phyloP scores from a whole-genome alignment of 1,284 basidiomycete genomes.

The Malassezia brasiliensis region DNA sequence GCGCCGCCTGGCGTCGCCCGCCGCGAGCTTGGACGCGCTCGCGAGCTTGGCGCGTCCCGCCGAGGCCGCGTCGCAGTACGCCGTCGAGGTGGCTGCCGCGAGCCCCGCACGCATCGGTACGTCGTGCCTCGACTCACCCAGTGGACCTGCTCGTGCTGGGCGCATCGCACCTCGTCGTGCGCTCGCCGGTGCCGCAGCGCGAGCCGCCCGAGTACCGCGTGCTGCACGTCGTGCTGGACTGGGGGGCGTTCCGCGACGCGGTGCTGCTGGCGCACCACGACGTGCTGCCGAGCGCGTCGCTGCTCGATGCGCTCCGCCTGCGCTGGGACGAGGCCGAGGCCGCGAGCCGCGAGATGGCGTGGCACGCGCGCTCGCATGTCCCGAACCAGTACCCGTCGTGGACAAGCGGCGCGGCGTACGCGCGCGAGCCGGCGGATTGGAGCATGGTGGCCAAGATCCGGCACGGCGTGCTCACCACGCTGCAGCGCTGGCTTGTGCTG shows the following conservation, averaged over 20 bases:
- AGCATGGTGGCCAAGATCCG: slow-evolving; percentile 34
- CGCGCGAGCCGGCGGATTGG: slow-evolving; percentile 31
- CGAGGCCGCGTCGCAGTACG: not conserved
- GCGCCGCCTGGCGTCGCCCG: not conserved
- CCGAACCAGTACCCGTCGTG: slow-evolving; percentile 41
- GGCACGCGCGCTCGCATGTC: slow-evolving; percentile 24
- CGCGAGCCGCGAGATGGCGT: slow-evolving; percentile 37
- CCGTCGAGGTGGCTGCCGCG: slow-evolving; percentile 20
- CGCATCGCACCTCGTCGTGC: slow-evolving; percentile 29
- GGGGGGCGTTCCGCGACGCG: slow-evolving; percentile 27
- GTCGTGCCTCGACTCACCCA: not conserved
- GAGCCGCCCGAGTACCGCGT: slow-evolving; percentile 15
- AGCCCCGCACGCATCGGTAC: slow-evolving; percentile 25
- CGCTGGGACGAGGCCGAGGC: slow-evolving; percentile 37
- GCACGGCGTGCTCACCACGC: slow-evolving; percentile 27
- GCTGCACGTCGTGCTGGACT: slow-evolving; percentile 31
- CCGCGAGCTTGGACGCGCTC: not conserved
- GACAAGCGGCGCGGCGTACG: slow-evolving; percentile 21
- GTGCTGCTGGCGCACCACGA: slow-evolving; percentile 39
- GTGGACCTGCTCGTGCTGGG: slow-evolving; percentile 45
- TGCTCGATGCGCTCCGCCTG: slow-evolving; percentile 39
- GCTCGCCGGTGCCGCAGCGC: slow-evolving; percentile 13
- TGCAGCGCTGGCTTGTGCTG: slow-evolving; percentile 35
- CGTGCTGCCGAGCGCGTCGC: slow-evolving; percentile 26
- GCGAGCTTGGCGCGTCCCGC: not conserved